Percentiles rank a stretch among this genome's conserved stretches.
Conservation (phyloP, 345 rosid species). For the Salix dunnii region DNA sequence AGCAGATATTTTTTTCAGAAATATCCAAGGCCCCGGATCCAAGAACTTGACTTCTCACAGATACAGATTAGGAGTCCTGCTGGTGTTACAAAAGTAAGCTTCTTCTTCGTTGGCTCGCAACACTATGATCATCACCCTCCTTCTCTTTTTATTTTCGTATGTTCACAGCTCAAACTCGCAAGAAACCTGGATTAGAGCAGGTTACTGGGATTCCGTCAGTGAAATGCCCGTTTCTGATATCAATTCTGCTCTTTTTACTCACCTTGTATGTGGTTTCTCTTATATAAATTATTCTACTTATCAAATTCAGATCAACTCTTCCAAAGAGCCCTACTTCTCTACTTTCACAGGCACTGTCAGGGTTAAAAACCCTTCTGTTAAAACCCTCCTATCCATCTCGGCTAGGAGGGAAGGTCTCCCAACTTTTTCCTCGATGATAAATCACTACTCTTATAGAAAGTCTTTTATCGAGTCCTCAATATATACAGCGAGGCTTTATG, state of each 20-base stretch:
- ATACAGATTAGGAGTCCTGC: no score
- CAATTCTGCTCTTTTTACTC: conserved; percentile 31
- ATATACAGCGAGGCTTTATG: conserved; percentile 19
- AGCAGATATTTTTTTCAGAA: no score
- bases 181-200: conserved; percentile 31
- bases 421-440: conserved; percentile 19
- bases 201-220: conserved; percentile 22
- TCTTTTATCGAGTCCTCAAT: conserved; percentile 29
- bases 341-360: conserved; percentile 26
- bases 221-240: conserved; percentile 19
- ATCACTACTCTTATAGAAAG: conserved; percentile 8
- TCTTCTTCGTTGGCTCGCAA: not conserved
- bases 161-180: conserved; percentile 11
- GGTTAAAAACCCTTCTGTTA: conserved; percentile 25
- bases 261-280: conserved; percentile 35
- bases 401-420: conserved; percentile 21
- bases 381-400: conserved; percentile 31
- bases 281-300: conserved; percentile 20
- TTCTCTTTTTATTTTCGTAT: not conserved
- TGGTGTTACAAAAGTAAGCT: no score
- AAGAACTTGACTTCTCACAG: no score
- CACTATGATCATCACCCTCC: not conserved
- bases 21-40: no score
- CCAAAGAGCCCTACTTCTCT: conserved; percentile 14
- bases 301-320: conserved; percentile 13